Conservation (phyloP, 352 stramenopile species). For the Globisporangium uncinulatum region DNA sequence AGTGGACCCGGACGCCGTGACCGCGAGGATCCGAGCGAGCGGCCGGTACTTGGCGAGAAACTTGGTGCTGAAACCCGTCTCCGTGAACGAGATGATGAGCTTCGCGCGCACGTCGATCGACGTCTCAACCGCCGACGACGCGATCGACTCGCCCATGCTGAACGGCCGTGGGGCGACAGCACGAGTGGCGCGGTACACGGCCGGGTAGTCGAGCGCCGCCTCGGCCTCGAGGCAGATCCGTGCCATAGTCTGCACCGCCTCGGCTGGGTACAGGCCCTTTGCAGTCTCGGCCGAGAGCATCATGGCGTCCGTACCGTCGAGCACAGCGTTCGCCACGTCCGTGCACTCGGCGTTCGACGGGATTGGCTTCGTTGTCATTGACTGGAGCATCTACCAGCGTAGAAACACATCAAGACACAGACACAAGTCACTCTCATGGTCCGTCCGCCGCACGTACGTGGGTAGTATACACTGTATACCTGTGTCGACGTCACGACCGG, state of each 20-base stretch:
- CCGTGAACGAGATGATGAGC: slow-evolving; percentile 97
- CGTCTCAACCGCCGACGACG: slow-evolving; percentile 96
- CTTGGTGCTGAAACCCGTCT: slow-evolving; percentile 92
- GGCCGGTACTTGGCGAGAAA: slow-evolving; percentile 96
- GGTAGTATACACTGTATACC: slow-evolving; percentile 4
- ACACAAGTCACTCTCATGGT: neutral
- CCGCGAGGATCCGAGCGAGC: slow-evolving; percentile 79
- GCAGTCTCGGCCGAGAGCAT: slow-evolving; percentile 99
- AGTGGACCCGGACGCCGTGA: slow-evolving; percentile 74
- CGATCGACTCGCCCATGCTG: slow-evolving; percentile 91
- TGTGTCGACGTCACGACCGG: slow-evolving; percentile 96
- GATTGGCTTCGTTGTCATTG: slow-evolving; percentile 96
- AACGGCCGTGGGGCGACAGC: slow-evolving; percentile 43
- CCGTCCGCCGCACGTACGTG: neutral
- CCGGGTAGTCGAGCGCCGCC: slow-evolving; percentile 58
- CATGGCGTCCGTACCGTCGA: slow-evolving; percentile 98
- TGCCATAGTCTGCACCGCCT: slow-evolving; percentile 95
- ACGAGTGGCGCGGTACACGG: slow-evolving; percentile 56
- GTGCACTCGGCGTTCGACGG: slow-evolving; percentile 99
- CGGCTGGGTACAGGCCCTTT: slow-evolving; percentile 95
- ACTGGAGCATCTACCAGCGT: slow-evolving; percentile 97
- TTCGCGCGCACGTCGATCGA: slow-evolving; percentile 95
- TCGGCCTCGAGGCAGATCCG: slow-evolving; percentile 92
- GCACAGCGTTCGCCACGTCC: slow-evolving; percentile 99
- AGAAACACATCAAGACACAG: neutral